Evolutionary conservation across 2,329 filamentous ascomycete genomes (phyloP).

Genomic region (Endoconidiophora laricicola): DNA sequence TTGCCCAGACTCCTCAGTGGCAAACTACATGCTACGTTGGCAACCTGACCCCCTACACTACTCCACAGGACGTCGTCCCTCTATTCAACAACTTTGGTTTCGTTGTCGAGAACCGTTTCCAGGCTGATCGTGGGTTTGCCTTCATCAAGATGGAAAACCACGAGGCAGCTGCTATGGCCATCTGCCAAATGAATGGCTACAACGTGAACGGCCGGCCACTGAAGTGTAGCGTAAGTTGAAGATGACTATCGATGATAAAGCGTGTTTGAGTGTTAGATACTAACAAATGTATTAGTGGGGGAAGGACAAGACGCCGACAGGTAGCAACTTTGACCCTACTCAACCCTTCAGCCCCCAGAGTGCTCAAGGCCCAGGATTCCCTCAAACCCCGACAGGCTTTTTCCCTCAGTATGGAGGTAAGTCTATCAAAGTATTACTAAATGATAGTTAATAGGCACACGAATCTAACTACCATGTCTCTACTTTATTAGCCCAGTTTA

Average conservation of each 20-base stretch:
- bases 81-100: constrained; percentile 98
- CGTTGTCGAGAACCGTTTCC: constrained; percentile 92
- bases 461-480: background rate
- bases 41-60: constrained; percentile 94
- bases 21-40: constrained; percentile 98
- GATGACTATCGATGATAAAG: background rate
- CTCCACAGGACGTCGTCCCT: constrained; percentile 89
- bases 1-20: constrained; percentile 89
- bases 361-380: constrained; percentile 54
- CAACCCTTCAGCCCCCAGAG: constrained; percentile 56
- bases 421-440: constrained; percentile 17
- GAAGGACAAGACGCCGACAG: constrained; percentile 86
- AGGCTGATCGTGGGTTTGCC: constrained; percentile 91
- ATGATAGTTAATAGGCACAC: background rate
- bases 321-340: constrained; percentile 62
- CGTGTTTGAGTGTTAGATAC: background rate
- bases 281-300: constrained; percentile 57
- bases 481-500: constrained; percentile 30
- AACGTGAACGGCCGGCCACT: constrained; percentile 92
- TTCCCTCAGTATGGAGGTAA: constrained; percentile 87
- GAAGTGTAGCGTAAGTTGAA: constrained; percentile 84
- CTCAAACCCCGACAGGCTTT: constrained; percentile 62
- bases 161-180: constrained; percentile 95
- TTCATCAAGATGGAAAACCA: constrained; percentile 99
- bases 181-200: constrained; percentile 94